Evolutionary conservation across 257 asterid genomes (phyloP).

Genomic region (Capsicum pubescens): DNA sequence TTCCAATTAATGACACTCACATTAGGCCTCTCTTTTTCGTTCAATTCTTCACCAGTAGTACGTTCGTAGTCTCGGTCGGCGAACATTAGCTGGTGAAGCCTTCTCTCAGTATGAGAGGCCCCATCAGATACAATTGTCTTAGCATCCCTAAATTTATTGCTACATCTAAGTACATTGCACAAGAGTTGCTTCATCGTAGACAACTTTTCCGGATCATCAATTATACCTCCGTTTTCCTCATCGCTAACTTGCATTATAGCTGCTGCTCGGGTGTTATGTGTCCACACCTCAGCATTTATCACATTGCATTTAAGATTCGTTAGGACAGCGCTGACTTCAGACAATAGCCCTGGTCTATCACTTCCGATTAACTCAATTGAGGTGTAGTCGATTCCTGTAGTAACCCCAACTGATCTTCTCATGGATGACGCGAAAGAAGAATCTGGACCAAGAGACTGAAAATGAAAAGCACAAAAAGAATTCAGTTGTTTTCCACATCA

Average conservation of each 20-base stretch:
- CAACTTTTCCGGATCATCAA: constrained; percentile 57
- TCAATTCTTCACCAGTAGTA: neutral
- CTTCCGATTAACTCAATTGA: constrained; percentile 74
- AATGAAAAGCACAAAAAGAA: neutral
- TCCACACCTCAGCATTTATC: constrained; percentile 83
- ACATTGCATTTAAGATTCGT: constrained; percentile 77
- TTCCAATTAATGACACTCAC: constrained; percentile 56
- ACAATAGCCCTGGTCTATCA: constrained; percentile 85
- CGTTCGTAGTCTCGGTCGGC: constrained; percentile 71
- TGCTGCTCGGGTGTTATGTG: constrained; percentile 84
- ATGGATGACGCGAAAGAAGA: constrained; percentile 38
- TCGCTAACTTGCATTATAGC: constrained; percentile 80
- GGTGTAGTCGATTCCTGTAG: constrained; percentile 57
- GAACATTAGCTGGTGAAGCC: constrained; percentile 85
- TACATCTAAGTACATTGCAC: constrained; percentile 69
- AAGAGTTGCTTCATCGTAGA: constrained; percentile 61
- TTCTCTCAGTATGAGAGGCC: constrained; percentile 65
- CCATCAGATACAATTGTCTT: constrained; percentile 67
- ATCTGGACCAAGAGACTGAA: constrained; percentile 41
- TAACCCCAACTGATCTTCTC: constrained; percentile 78
- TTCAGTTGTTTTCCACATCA: neutral
- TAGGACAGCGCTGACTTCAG: constrained; percentile 83
- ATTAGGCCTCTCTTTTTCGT: constrained; percentile 40
- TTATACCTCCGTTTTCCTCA: constrained; percentile 55
- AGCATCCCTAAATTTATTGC: constrained; percentile 65